Evolutionary conservation across 495 filamentous ascomycete genomes (phyloP).

Genomic region (Penicillium ucsense): DNA sequence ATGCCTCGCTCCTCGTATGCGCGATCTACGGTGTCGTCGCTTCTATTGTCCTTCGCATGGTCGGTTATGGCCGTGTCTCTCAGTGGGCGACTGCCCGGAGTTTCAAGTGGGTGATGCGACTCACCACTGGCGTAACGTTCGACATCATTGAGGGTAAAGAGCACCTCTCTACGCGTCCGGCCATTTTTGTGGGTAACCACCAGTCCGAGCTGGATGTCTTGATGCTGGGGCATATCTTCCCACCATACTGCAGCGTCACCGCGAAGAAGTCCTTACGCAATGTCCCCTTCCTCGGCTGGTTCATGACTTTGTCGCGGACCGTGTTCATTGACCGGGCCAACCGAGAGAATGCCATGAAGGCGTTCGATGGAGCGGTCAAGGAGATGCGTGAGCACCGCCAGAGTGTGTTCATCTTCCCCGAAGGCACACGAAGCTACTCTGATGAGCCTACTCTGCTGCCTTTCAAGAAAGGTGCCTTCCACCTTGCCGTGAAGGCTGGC

Average conservation of each 20-base stretch:
- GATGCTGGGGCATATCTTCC: slow-evolving; percentile 79
- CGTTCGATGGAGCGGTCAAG: slow-evolving; percentile 71
- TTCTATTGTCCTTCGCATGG: slow-evolving; percentile 58
- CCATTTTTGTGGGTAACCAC: slow-evolving; percentile 89
- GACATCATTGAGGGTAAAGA: slow-evolving; percentile 58
- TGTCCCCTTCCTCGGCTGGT: slow-evolving; percentile 90
- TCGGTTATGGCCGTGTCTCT: slow-evolving; percentile 62
- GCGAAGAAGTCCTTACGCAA: slow-evolving; percentile 78
- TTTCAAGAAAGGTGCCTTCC: slow-evolving; percentile 98
- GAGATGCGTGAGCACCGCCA: slow-evolving; percentile 70
- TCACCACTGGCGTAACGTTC: slow-evolving; percentile 71
- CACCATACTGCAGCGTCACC: slow-evolving; percentile 84
- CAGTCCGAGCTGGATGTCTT: slow-evolving; percentile 92
- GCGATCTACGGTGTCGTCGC: slow-evolving; percentile 71
- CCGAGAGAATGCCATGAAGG: slow-evolving; percentile 65
- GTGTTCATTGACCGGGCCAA: slow-evolving; percentile 93
- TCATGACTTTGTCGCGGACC: slow-evolving; percentile 81
- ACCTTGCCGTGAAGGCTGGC: slow-evolving; percentile 86
- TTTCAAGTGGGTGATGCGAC: slow-evolving; percentile 74
- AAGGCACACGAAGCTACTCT: slow-evolving; percentile 87
- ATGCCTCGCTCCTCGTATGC: slow-evolving; percentile 51
- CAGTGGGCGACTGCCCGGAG: slow-evolving; percentile 77
- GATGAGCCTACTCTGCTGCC: slow-evolving; percentile 69
- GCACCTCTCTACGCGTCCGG: slow-evolving; percentile 61
- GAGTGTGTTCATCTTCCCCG: slow-evolving; percentile 88